Evolutionary conservation across 768 basidiomycete genomes (phyloP), one percentile per base, ranked within the genome.

Genomic region (Rhodosporidiobolus odoratus): DNA sequence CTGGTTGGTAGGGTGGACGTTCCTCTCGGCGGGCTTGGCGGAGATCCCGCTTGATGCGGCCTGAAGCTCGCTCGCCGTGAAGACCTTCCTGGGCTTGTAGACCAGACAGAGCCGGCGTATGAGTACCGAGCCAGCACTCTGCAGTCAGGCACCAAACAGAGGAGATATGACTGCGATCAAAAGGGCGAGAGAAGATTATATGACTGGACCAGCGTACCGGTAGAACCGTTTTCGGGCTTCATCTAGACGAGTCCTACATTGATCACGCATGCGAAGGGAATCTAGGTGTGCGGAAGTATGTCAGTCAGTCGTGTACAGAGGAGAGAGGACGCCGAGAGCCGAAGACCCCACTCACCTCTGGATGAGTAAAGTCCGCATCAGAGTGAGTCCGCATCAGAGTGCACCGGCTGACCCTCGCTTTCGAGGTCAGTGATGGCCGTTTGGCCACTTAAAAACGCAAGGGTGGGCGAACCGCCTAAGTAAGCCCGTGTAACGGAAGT

Each of bases 11-110:
- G 17, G 54, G 54, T 37, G 34, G 34, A 23, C 54, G 35, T 17
- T 21, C n/a, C 21, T 56, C 38, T 37, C 54, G 19, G 34, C 54
- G 15, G 9, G 27, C 17, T 17, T 56, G 34, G 19, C 35, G 54
- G n/a, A 56, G 35, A 32, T 56, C 54, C 54, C 38, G 34, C 54
- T 37, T 56, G 54, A 56, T 56, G 21, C 54, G 54, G 7, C 54
- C 54, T 2, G 54, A 56, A 2, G 54, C 54, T 19, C 54, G 54
- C 10, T 56, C 54, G 34, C 54, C 54, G 35, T 56, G 54, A 21
- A 27, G 27, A 23, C 54, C 54, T 8, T 56, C 54, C 15, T 56
- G 54, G 12, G 15, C 27, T 10, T 37, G 34, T 37, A 37, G 21
- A 23, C 54, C 54, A 23, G 35, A 7, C 6, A 21, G 13, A 23